Evolutionary conservation across 1,284 basidiomycete genomes (phyloP).

Genomic region (Kwoniella shivajii): DNA sequence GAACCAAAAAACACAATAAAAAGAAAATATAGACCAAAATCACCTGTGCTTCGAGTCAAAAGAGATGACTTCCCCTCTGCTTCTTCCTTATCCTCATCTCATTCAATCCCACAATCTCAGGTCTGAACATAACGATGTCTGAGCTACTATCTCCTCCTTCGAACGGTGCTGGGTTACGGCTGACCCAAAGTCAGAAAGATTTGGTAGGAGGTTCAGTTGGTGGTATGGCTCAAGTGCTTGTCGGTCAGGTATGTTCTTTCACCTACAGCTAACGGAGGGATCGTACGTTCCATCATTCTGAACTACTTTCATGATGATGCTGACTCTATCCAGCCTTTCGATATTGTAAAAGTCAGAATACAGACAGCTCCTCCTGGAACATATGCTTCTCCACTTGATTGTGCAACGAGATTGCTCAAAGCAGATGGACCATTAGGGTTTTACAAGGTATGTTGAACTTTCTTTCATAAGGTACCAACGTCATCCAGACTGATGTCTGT

Average conservation of each 20-base stretch:
- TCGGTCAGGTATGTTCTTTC: slow-evolving; percentile 65
- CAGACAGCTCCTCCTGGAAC: slow-evolving; percentile 92
- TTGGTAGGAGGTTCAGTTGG: slow-evolving; percentile 81
- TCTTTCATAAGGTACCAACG: background rate
- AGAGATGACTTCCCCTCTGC: background rate
- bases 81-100: background rate
- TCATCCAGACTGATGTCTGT: background rate
- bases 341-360: slow-evolving; percentile 94
- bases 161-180: slow-evolving; percentile 28
- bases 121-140: slow-evolving; percentile 32
- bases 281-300: no score
- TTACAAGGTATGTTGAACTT: slow-evolving; percentile 81
- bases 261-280: background rate
- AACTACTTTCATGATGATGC: no score
- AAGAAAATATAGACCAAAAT: no score
- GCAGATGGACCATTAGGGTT: slow-evolving; percentile 92
- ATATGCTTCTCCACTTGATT: slow-evolving; percentile 84
- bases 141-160: slow-evolving; percentile 44
- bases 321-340: slow-evolving; percentile 67
- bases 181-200: slow-evolving; percentile 64
- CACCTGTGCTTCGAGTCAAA: background rate
- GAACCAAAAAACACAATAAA: background rate
- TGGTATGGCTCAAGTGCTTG: slow-evolving; percentile 86
- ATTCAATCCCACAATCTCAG: background rate
- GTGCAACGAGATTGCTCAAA: slow-evolving; percentile 81